These are phyloP conservation scores for Nannizziopsis arthrosporioides DNA, from an alignment of 2,329 filamentous ascomycete species.

Conservation along the genomic window DNA sequence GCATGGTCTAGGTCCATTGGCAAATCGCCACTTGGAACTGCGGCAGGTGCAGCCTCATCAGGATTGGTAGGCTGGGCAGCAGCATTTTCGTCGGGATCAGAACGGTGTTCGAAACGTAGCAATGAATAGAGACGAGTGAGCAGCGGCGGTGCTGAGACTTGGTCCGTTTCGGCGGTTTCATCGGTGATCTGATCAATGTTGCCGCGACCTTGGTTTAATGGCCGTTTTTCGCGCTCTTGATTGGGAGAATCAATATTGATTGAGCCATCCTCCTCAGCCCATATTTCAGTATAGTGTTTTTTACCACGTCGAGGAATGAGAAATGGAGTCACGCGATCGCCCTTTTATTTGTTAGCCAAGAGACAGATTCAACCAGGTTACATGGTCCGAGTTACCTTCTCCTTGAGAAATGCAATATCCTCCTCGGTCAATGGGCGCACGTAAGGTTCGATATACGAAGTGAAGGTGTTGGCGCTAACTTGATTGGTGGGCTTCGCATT, in stretches of 20 bases:
- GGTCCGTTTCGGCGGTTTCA: conserved; percentile 73
- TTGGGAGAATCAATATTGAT: conserved; percentile 59
- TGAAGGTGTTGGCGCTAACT: conserved; percentile 86
- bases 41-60: conserved; percentile 27
- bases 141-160: conserved; percentile 79
- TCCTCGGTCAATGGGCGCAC: conserved; percentile 84
- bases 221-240: conserved; percentile 52
- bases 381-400: conserved; percentile 44
- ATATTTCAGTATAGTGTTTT: conserved; percentile 76
- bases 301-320: conserved; percentile 75
- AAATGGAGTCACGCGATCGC: conserved; percentile 73
- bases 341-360: conserved; percentile 30
- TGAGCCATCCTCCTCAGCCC: conserved; percentile 84
- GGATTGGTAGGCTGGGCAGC: conserved; percentile 46
- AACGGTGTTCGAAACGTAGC: conserved; percentile 59
- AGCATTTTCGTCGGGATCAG: conserved; percentile 45
- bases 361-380: neutral
- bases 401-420: conserved; percentile 82
- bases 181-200: conserved; percentile 80
- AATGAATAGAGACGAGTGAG: conserved; percentile 67
- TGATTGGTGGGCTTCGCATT: conserved; percentile 87
- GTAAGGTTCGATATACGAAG: conserved; percentile 83
- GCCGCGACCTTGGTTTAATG: conserved; percentile 72
- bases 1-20: conserved; percentile 38
- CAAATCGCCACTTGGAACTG: conserved; percentile 35